These are phyloP conservation scores for Vitis labrusca DNA, from an alignment of 164 flowering plant species.

Conservation along the genomic window DNA sequence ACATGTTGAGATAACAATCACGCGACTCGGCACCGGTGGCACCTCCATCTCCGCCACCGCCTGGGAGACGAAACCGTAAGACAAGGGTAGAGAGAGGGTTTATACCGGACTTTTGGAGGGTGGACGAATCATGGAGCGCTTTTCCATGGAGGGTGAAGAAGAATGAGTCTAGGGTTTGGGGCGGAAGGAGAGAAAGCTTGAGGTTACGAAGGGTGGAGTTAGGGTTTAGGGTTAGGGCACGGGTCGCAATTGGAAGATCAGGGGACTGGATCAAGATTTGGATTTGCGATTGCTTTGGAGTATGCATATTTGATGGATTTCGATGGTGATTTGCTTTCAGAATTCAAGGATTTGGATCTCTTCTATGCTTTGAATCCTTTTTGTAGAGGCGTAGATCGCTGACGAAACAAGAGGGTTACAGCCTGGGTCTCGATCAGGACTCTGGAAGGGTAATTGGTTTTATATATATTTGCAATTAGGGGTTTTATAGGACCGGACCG, in stretches of 20 bases:
- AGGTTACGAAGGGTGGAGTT: constrained; percentile 32
- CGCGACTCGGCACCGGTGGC: constrained; percentile 97
- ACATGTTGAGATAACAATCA: constrained; percentile 96
- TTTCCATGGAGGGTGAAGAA: constrained; percentile 62
- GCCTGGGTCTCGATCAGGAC: too few relatives aligned
- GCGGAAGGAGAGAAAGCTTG: constrained; percentile 35
- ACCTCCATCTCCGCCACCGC: constrained; percentile 98
- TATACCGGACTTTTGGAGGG: constrained; percentile 22
- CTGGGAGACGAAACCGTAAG: constrained; percentile 43
- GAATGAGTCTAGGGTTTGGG: constrained; percentile 20
- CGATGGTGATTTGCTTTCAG: too few relatives aligned
- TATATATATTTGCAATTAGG: too few relatives aligned
- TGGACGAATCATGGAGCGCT: constrained; percentile 39
- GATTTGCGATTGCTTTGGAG: neutral
- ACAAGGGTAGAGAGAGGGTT: constrained; percentile 44
- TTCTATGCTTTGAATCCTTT: too few relatives aligned
- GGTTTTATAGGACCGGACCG: too few relatives aligned
- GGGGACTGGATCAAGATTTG: constrained; percentile 57
- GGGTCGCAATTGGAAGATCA: constrained; percentile 35
- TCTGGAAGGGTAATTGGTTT: too few relatives aligned
- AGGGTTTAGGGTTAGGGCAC: constrained; percentile 42
- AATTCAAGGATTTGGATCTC: too few relatives aligned
- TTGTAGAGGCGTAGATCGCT: too few relatives aligned
- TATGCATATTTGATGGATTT: neutral
- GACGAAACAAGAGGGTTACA: too few relatives aligned